Evolutionary conservation across 2,329 filamentous ascomycete genomes (phyloP).

Genomic region (Plenodomus lindquistii): DNA sequence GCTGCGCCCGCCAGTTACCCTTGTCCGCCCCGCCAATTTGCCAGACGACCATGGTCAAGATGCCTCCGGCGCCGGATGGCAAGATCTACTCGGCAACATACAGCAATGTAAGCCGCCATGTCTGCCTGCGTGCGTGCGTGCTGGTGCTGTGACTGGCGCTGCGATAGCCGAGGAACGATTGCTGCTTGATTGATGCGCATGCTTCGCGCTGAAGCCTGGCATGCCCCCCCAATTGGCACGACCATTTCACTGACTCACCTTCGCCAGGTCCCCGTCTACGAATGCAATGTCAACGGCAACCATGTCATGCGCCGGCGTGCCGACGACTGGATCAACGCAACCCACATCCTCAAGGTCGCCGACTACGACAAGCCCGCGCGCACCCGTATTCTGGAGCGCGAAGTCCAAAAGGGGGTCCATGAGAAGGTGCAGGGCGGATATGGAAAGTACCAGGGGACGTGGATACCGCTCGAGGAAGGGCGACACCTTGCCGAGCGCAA

Average conservation of each 20-base stretch:
- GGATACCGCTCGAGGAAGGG: conserved; percentile 87
- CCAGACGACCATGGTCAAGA: conserved; percentile 24
- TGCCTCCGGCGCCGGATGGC: conserved; percentile 44
- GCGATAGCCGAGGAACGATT: background rate
- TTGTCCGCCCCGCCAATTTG: background rate
- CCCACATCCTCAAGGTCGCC: conserved; percentile 94
- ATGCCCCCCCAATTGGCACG: conserved; percentile 3
- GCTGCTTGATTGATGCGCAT: background rate
- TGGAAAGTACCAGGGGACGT: conserved; percentile 98
- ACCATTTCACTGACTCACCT: conserved; percentile 19
- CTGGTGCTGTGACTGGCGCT: conserved; percentile 1
- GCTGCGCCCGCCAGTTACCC: conserved; percentile 15
- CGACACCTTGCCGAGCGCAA: conserved; percentile 84
- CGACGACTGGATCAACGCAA: conserved; percentile 99
- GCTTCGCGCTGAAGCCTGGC: background rate
- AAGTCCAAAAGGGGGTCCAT: conserved; percentile 94
- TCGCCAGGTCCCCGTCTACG: conserved; percentile 85
- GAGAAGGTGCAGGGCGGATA: conserved; percentile 99
- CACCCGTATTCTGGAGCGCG: conserved; percentile 91
- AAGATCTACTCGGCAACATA: conserved; percentile 68
- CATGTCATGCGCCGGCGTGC: conserved; percentile 95
- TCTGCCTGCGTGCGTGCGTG: background rate
- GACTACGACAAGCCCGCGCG: conserved; percentile 96
- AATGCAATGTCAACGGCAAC: conserved; percentile 83
- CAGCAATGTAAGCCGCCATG: conserved; percentile 51